Base-by-base conservation (phyloP, 805 yeast species). In the Myxozyma sirexii region DNA sequence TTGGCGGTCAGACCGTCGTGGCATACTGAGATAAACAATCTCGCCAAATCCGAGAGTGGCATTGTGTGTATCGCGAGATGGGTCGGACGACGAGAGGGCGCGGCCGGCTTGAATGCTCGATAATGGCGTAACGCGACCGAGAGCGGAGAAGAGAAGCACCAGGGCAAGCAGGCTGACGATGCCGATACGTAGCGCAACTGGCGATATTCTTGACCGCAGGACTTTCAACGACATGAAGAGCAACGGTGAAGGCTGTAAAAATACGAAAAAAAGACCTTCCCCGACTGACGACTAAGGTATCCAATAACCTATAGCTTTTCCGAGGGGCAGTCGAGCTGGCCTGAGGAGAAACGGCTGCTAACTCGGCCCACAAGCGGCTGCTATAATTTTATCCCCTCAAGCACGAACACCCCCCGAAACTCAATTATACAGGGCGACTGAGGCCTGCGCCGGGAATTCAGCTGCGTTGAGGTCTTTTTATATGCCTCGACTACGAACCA, bases 1-100 rank as follows among this genome's bases (percentile, higher is more conserved):
- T 44, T 59, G 62, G 26, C 62, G 55, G 49, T 54, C 62, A n/a
- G 59, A 42, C n/a, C 59, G 59, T 12, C 47, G 37, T 35, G 62
- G 62, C 62, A 59, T 48, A 45, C 54, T 45, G 27, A 59, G 44
- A 23, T 54, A 54, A 12, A 55, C 42, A 7, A 59, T 41, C 26
- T 37, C 52, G 37, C 62, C 62, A 23, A 59, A 59, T 15, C 59
- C 62, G 26, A 59, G 54, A 19, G 62, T 31, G 13, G 45, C 39
- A 45, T 59, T 59, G 41, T 39, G 54, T 13, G 46, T 39, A 23
- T 24, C 54, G n/a, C 13, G 17, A 33, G 21, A 7, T 6, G 54
- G 45, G 31, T 35, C 41, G 17, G 23, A 19, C 10, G 26, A 12
- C 7, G 41, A 2, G 24, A 46, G 26, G 24, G 29, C 19, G 15